Evolutionary conservation across 2,329 filamentous ascomycete genomes (phyloP).

Genomic region (Colletotrichum musae): DNA sequence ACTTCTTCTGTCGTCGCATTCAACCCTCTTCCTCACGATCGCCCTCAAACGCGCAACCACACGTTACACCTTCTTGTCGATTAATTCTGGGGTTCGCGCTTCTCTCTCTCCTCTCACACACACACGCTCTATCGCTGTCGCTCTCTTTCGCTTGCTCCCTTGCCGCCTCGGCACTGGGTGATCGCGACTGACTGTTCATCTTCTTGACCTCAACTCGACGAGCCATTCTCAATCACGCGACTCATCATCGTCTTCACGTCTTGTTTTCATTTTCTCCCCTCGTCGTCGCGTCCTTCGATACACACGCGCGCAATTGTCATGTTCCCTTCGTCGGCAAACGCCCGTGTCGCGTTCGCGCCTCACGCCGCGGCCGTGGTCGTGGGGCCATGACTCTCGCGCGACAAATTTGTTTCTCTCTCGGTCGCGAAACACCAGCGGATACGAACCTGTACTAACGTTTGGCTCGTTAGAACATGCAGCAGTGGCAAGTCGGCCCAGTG

Average conservation of each 20-base stretch:
- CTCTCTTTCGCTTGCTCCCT: no score
- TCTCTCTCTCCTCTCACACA: no score
- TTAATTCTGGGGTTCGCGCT: no score
- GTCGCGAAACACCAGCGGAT: constrained; percentile 32
- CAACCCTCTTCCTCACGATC: neutral
- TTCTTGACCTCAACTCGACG: neutral
- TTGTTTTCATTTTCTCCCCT: neutral
- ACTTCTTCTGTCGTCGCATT: neutral
- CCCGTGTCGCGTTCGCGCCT: constrained; percentile 37
- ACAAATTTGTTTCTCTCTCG: constrained; percentile 30
- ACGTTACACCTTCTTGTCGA: constrained; percentile 5
- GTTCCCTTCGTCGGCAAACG: constrained; percentile 19
- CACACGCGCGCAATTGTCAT: constrained; percentile 16
- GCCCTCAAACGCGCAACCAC: constrained; percentile 12
- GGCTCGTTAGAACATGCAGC: constrained; percentile 67
- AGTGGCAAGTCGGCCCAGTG: constrained; percentile 73
- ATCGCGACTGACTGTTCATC: neutral
- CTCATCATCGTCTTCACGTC: neutral
- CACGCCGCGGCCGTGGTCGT: constrained; percentile 16
- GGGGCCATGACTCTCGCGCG: constrained; percentile 36
- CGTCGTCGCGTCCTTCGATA: constrained; percentile 1
- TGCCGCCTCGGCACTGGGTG: no score
- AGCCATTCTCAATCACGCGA: constrained; percentile 3
- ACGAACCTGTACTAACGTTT: constrained; percentile 39
- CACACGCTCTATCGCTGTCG: no score